Evolutionary conservation across 2,329 filamentous ascomycete species (phyloP).

Genomic region (Mariannaea sp.): DNA sequence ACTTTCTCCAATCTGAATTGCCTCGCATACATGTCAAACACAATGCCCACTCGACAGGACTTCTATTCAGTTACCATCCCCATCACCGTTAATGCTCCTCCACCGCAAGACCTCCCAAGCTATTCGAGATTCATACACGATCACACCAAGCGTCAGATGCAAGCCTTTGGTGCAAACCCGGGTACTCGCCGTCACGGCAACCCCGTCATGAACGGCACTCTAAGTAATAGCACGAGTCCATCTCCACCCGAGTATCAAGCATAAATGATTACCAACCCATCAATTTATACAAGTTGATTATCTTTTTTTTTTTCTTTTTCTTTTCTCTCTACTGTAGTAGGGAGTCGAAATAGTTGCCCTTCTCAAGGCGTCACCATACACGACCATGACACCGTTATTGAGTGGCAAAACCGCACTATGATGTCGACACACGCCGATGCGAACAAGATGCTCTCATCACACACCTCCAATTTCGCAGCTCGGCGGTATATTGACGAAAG

Average conservation of each 20-base stretch:
- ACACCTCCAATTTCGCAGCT: too few relatives aligned
- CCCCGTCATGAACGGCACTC: constrained; percentile 38
- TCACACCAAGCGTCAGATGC: constrained; percentile 70
- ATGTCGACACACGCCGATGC: too few relatives aligned
- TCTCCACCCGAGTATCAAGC: too few relatives aligned
- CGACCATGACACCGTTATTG: background rate
- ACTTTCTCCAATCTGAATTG: background rate
- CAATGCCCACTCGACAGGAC: constrained; percentile 49
- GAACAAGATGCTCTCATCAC: too few relatives aligned
- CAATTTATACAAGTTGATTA: too few relatives aligned
- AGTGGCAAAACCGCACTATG: constrained; percentile 2
- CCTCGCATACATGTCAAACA: constrained; percentile 21
- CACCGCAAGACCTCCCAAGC: constrained; percentile 54
- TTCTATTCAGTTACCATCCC: constrained; percentile 43
- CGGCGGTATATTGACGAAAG: too few relatives aligned
- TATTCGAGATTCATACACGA: constrained; percentile 67
- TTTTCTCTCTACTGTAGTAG: too few relatives aligned
- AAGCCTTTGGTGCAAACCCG: constrained; percentile 49
- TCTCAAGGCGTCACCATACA: constrained; percentile 10
- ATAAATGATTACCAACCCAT: too few relatives aligned
- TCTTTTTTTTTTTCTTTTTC: too few relatives aligned
- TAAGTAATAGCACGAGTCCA: constrained; percentile 22
- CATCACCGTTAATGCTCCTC: constrained; percentile 36
- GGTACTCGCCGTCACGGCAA: constrained; percentile 1
- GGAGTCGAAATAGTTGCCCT: background rate